A percentile compares a stretch with the other conserved stretches of the same genome.
Evolutionary conservation across 352 stramenopile species (phyloP).

Genomic region (Elongisporangium anandrum): DNA sequence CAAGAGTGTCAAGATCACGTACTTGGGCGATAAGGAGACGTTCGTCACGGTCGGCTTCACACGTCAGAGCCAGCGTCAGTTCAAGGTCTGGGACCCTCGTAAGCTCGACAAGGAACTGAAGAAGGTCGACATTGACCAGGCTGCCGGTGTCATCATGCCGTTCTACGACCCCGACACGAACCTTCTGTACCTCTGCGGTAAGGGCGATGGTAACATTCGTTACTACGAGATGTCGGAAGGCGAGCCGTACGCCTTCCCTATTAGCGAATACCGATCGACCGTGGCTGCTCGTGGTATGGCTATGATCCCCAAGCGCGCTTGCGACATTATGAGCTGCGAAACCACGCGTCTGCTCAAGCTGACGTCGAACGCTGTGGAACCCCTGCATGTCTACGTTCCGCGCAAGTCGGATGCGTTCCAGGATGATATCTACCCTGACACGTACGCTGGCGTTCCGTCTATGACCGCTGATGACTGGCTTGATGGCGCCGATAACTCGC

Average conservation of each 20-base stretch:
- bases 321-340: slow-evolving; percentile 98
- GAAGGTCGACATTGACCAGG: slow-evolving; percentile 96
- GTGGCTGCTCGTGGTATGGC: slow-evolving; percentile 96
- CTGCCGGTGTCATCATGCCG: slow-evolving; percentile 98
- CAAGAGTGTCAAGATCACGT: slow-evolving; percentile 98
- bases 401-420: slow-evolving; percentile 99
- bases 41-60: slow-evolving; percentile 98
- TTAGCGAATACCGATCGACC: slow-evolving; percentile 95
- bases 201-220: slow-evolving; percentile 98
- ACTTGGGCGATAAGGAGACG: slow-evolving; percentile 93
- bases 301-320: slow-evolving; percentile 97
- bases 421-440: slow-evolving; percentile 99
- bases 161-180: slow-evolving; percentile 98
- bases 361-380: slow-evolving; percentile 95
- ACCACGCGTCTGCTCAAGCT: slow-evolving; percentile 95
- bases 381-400: slow-evolving; percentile 95
- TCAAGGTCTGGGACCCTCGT: slow-evolving; percentile 86
- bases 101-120: slow-evolving; percentile 92
- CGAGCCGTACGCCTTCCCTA: slow-evolving; percentile 89
- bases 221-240: slow-evolving; percentile 98
- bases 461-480: slow-evolving; percentile 96
- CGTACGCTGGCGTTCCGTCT: slow-evolving; percentile 91
- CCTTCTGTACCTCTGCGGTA: slow-evolving; percentile 97
- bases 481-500: slow-evolving; percentile 91
- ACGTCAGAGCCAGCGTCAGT: slow-evolving; percentile 92